phyloP scores from a whole-genome alignment of 331 rosid genomes.

The Telfairia occidentalis region DNA sequence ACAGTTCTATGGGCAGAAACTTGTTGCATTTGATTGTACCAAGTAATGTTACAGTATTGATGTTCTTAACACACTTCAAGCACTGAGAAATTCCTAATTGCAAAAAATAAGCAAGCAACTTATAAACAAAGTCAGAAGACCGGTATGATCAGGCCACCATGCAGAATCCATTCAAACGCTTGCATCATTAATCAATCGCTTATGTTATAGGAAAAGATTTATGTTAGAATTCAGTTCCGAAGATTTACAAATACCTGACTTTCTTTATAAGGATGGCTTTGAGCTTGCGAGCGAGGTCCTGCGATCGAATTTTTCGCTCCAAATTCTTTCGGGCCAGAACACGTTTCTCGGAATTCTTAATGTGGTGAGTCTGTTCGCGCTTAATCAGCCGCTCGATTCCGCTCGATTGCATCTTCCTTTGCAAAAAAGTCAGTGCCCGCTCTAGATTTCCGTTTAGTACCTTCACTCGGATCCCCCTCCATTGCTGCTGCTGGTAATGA shows the following conservation, averaged over 20 bases:
- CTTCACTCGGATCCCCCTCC: conserved; percentile 66
- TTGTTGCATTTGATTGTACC: background rate
- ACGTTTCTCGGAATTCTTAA: conserved; percentile 89
- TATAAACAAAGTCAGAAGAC: background rate
- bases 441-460: conserved; percentile 59
- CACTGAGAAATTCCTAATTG: background rate
- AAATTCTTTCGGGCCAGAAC: conserved; percentile 56
- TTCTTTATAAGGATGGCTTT: conserved; percentile 63
- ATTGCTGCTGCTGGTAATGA: conserved; percentile 39
- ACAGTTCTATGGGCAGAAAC: background rate
- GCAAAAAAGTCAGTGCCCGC: conserved; percentile 41
- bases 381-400: conserved; percentile 83
- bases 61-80: background rate
- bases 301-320: conserved; percentile 46
- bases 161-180: background rate
- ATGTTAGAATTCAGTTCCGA: too few relatives aligned
- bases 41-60: background rate
- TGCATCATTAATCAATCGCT: background rate
- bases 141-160: background rate
- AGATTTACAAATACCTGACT: conserved; percentile 54
- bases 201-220: background rate
- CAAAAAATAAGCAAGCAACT: background rate
- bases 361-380: conserved; percentile 46
- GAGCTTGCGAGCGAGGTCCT: conserved; percentile 71
- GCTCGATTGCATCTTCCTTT: conserved; percentile 68